These are phyloP conservation scores for Thelonectria olida DNA, from an alignment of 2,329 filamentous ascomycete species.

Conservation along the genomic window DNA sequence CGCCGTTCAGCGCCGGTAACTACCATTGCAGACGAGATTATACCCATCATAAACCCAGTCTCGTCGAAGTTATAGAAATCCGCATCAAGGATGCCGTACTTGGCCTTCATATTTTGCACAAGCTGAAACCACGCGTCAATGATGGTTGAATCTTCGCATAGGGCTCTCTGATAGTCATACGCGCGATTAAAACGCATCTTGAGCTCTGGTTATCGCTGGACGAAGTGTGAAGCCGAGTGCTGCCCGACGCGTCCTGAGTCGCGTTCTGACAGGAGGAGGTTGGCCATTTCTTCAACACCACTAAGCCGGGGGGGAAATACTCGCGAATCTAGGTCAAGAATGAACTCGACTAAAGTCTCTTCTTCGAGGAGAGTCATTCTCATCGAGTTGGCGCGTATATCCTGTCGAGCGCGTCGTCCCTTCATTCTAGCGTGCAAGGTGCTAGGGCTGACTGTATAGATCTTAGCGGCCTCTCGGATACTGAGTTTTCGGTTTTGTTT, in stretches of 20 bases:
- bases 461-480: background rate
- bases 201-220: too few relatives aligned
- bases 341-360: background rate
- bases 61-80: background rate
- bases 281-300: too few relatives aligned
- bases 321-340: background rate
- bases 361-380: background rate
- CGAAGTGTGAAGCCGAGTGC: background rate
- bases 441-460: background rate
- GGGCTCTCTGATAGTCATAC: background rate
- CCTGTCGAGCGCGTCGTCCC: background rate
- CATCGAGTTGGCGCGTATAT: background rate
- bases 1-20: background rate
- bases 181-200: too few relatives aligned
- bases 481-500: background rate
- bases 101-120: too few relatives aligned
- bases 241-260: too few relatives aligned
- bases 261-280: too few relatives aligned
- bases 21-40: background rate
- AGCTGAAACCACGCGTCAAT: background rate
- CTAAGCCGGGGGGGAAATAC: too few relatives aligned
- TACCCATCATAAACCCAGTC: constrained; percentile 2
- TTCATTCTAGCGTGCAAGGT: background rate
- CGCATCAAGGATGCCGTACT: background rate
- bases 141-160: background rate